Base-by-base conservation (phyloP, 257 asterid species). In the Gentiana dahurica region DNA sequence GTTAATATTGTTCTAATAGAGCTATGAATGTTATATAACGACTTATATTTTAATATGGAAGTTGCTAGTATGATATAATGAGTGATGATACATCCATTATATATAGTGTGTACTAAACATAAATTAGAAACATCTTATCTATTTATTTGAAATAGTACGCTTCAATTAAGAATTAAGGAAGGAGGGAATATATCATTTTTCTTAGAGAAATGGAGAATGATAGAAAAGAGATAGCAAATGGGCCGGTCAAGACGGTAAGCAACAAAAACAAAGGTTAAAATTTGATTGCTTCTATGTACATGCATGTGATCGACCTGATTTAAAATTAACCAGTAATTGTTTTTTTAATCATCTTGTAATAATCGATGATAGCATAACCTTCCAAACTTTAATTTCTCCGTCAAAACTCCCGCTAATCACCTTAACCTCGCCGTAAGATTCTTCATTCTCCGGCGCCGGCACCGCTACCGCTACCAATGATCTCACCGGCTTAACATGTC, bases 341-440 rank as follows among this genome's bases (percentile, higher is more conserved):
- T 24, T 24, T 24, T 53, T 33, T 37, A 32, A 44, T 39, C 63
- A 32, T 37, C 54, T 51, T 53, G 56, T 58, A 12, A 56, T 11
- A 41, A 34, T 70, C 58, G 64, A 63, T 53, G 75, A 63, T 44
- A 73, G 61, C 60, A 66, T 61, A 57, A 89, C 71, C 47, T 75
- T 71, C 94, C 97, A 86, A 55, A 78, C 81, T 67, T 75, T 86
- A 53, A 89, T 70, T 74, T 81, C 95, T 54, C 97, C 95, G 56
- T 86, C 95, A 57, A 89, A 86, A 52, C 93, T 80, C 51, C 97
- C 97, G 68, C 93, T 86, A 55, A 86, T 71, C 69, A 89, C 84
- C 80, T 55, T 89, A 52, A 86, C 66, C 1, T 49, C 71, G 38
- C 78, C 76, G 9, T 52, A 56, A 2, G 69, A 73, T 34, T 67